phyloP scores from a whole-genome alignment of 2,329 filamentous ascomycete species.

The Claviceps digitariae region DNA sequence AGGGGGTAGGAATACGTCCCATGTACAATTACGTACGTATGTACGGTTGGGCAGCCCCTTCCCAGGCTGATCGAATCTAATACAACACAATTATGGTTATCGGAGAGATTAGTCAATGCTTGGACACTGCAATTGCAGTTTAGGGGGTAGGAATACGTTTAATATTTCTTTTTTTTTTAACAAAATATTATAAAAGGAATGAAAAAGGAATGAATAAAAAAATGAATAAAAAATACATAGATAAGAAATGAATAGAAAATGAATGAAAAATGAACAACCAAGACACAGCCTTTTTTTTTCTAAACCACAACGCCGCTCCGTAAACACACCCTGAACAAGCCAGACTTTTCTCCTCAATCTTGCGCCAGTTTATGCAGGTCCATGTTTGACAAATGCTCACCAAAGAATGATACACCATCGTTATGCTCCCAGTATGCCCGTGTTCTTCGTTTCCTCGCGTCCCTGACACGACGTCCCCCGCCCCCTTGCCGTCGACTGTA shows the following conservation, averaged over 20 bases:
- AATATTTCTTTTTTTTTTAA: too few relatives aligned
- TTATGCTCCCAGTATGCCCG: neutral
- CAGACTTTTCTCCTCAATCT: slow-evolving; percentile 3
- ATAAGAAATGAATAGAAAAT: neutral
- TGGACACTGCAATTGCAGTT: too few relatives aligned
- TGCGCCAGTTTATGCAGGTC: slow-evolving; percentile 4
- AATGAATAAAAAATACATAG: neutral
- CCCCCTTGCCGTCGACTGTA: neutral
- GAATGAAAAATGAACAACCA: neutral
- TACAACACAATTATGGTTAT: too few relatives aligned
- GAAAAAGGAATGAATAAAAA: neutral
- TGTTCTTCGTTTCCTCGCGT: neutral
- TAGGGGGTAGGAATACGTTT: too few relatives aligned
- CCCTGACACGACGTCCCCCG: neutral
- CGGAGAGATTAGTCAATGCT: too few relatives aligned
- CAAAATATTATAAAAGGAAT: too few relatives aligned
- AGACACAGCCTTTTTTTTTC: neutral
- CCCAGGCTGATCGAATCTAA: neutral
- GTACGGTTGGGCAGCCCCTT: too few relatives aligned
- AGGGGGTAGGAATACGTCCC: too few relatives aligned
- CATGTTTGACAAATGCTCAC: neutral
- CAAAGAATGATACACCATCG: neutral
- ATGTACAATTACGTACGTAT: neutral
- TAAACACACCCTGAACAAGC: neutral
- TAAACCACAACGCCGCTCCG: slow-evolving; percentile 4